Evolutionary conservation across 768 basidiomycete species (phyloP).

Genomic region (Phaeotremella skinneri): DNA sequence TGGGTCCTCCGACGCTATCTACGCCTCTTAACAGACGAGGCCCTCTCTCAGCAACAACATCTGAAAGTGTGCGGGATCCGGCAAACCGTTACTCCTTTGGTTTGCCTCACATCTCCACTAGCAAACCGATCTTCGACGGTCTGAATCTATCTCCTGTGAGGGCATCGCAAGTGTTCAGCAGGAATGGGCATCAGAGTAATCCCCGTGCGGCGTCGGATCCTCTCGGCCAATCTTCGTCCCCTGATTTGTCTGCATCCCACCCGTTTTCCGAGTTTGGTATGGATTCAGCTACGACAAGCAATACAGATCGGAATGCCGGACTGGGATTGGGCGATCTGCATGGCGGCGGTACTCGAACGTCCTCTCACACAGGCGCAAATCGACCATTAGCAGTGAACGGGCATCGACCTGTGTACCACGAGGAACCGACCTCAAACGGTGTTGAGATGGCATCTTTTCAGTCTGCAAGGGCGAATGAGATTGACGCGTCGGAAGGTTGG

Average conservation of each 20-base stretch:
- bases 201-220: slow-evolving; percentile 6
- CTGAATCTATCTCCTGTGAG: slow-evolving; percentile 25
- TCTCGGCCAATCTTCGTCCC: background rate
- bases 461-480: slow-evolving; percentile 1
- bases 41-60: background rate
- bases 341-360: background rate
- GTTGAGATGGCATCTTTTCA: background rate
- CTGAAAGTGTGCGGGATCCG: background rate
- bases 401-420: background rate
- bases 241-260: background rate
- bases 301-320: background rate
- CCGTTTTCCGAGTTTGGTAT: background rate
- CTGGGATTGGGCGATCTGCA: slow-evolving; percentile 5
- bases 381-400: background rate
- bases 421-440: background rate
- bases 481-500: slow-evolving; percentile 45
- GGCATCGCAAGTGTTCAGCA: background rate
- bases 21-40: background rate
- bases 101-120: slow-evolving; percentile 9
- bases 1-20: background rate
- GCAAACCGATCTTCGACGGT: slow-evolving; percentile 26
- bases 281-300: background rate
- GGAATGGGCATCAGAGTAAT: background rate
- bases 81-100: slow-evolving; percentile 12
- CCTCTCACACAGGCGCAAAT: slow-evolving; percentile 2